Conservation (phyloP, 176 grass and related monocot species). For the Poa pratensis region DNA sequence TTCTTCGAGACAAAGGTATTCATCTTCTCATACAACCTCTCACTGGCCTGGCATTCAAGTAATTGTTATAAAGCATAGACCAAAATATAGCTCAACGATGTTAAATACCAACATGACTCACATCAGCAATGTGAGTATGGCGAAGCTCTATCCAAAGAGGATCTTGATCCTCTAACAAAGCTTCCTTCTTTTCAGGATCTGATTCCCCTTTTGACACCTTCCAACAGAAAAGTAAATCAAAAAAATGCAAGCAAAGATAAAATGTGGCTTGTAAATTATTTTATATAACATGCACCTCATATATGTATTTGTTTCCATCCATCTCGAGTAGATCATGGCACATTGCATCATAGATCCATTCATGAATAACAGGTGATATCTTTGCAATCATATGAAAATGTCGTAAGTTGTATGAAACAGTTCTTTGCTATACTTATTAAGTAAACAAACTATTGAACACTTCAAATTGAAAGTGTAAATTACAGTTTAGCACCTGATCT, state of each 20-base stretch:
- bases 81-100: constrained; percentile 11
- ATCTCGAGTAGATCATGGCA: constrained; percentile 90
- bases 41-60: constrained; percentile 75
- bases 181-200: constrained; percentile 80
- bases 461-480: constrained; percentile 26
- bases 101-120: constrained; percentile 48
- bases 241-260: constrained; percentile 30
- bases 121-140: constrained; percentile 96
- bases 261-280: constrained; percentile 11
- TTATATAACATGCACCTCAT: constrained; percentile 64
- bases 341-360: constrained; percentile 99
- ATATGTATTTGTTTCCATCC: constrained; percentile 92
- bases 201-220: constrained; percentile 68
- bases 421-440: constrained; percentile 7
- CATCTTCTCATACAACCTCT: constrained; percentile 93
- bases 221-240: constrained; percentile 46
- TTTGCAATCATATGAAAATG: constrained; percentile 57
- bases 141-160: constrained; percentile 94
- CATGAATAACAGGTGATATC: constrained; percentile 98
- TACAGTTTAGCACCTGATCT: constrained; percentile 80
- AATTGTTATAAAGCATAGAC: constrained; percentile 39
- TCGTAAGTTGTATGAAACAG: constrained; percentile 38
- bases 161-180: constrained; percentile 90
- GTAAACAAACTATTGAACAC: background rate
- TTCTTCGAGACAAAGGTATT: constrained; percentile 84